Conservation (phyloP, 495 filamentous ascomycete species). For the Trichodelitschia bisporula region DNA sequence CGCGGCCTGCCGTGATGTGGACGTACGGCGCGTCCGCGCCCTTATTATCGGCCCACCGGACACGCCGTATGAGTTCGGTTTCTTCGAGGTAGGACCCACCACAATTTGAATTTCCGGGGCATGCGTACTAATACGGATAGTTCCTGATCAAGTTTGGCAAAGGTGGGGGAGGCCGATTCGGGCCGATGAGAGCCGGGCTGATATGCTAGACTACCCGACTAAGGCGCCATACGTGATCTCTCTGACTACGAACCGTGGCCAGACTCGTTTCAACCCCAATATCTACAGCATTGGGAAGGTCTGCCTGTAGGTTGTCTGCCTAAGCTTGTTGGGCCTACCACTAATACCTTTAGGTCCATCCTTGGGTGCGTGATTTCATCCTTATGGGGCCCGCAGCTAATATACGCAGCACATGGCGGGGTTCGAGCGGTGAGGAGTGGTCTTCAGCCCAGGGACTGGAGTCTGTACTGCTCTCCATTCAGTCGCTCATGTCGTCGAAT, state of each 20-base stretch:
- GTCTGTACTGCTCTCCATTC: constrained; percentile 83
- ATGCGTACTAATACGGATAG: constrained; percentile 5
- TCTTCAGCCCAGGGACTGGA: constrained; percentile 87
- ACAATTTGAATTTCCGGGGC: not conserved
- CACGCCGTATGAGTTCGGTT: constrained; percentile 90
- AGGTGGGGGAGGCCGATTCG: constrained; percentile 9
- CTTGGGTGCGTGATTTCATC: constrained; percentile 34
- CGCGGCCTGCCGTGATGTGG: constrained; percentile 60
- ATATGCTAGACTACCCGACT: constrained; percentile 55
- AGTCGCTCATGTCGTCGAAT: constrained; percentile 81
- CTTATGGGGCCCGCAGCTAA: constrained; percentile 10
- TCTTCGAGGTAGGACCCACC: constrained; percentile 43
- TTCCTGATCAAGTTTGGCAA: constrained; percentile 18
- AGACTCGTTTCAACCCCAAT: constrained; percentile 86
- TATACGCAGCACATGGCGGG: constrained; percentile 64
- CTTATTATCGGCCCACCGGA: constrained; percentile 83
- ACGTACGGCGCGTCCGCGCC: constrained; percentile 72
- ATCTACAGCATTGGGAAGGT: constrained; percentile 83
- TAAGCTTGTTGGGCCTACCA: not conserved
- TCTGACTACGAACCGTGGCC: constrained; percentile 66
- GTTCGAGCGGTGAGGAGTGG: constrained; percentile 78
- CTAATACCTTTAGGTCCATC: constrained; percentile 41
- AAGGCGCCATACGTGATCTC: constrained; percentile 53
- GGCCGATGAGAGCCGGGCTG: not conserved
- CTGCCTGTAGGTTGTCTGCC: constrained; percentile 40